Conservation (phyloP, 2,329 filamentous ascomycete genomes). For the Plenodomus tracheiphilus region DNA sequence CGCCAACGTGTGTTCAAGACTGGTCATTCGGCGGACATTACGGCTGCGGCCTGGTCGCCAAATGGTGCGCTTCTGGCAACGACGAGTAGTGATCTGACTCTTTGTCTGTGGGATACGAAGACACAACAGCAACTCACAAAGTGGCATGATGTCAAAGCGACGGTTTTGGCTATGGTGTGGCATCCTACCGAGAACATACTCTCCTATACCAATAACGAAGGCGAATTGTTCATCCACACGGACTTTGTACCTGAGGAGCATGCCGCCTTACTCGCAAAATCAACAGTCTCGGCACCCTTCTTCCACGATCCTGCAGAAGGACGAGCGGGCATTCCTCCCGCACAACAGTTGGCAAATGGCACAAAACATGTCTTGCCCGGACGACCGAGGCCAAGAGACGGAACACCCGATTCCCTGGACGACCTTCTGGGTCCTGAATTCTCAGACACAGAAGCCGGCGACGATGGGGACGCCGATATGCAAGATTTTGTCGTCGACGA, state of each 20-base stretch:
- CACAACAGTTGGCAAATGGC: constrained; percentile 56
- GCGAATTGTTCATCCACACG: constrained; percentile 88
- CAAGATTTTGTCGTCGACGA: constrained; percentile 94
- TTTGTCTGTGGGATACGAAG: constrained; percentile 86
- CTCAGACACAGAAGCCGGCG: constrained; percentile 53
- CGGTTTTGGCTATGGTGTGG: constrained; percentile 86
- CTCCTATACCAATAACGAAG: constrained; percentile 90
- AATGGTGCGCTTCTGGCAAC: constrained; percentile 85
- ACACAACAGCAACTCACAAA: constrained; percentile 79
- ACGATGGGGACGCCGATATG: constrained; percentile 49
- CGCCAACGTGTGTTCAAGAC: constrained; percentile 77
- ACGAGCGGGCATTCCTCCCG: constrained; percentile 65
- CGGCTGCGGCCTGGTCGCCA: constrained; percentile 87
- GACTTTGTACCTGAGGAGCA: constrained; percentile 62
- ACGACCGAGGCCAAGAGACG: constrained; percentile 55
- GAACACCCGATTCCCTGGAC: constrained; percentile 77
- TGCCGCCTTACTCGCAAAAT: constrained; percentile 53
- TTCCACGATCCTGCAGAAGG: constrained; percentile 79
- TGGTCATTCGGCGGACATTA: constrained; percentile 82
- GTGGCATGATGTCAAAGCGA: constrained; percentile 70
- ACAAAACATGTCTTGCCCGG: constrained; percentile 57
- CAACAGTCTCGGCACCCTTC: constrained; percentile 77
- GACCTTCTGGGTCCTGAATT: constrained; percentile 70
- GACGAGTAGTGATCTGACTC: constrained; percentile 61
- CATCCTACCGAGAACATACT: constrained; percentile 86